Evolutionary conservation across 768 basidiomycete species (phyloP).

Genomic region (Neoboletus brunneissimus): DNA sequence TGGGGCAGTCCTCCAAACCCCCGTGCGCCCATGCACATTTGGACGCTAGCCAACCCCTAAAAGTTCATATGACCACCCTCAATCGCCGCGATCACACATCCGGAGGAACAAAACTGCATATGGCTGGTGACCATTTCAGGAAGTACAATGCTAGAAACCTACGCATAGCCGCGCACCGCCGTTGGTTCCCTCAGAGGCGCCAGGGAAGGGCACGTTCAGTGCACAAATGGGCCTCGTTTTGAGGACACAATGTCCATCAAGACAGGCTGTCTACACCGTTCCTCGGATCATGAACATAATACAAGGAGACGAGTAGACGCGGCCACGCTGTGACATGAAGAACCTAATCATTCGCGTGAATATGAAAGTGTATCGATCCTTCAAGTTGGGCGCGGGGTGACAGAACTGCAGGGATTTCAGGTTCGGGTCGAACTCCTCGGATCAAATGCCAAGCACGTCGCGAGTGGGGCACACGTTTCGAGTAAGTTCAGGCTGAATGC

Average conservation of each 20-base stretch:
- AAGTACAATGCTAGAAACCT: neutral
- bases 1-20: neutral
- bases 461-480: neutral
- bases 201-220: neutral
- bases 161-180: neutral
- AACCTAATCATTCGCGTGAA: neutral
- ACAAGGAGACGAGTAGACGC: neutral
- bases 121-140: neutral
- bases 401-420: neutral
- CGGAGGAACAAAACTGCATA: neutral
- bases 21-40: neutral
- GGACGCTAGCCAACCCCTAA: neutral
- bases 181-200: neutral
- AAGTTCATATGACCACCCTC: neutral
- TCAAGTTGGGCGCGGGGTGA: neutral
- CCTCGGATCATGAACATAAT: conserved; percentile 10
- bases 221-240: neutral
- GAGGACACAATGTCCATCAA: neutral
- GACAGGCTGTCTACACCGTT: conserved; percentile 1
- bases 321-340: conserved; percentile 1
- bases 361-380: neutral
- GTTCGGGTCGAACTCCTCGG: conserved; percentile 13
- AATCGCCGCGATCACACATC: neutral
- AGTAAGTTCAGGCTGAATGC: neutral
- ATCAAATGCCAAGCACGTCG: conserved; percentile 8